Percentiles rank a stretch among this genome's conserved stretches.
phyloP scores from a whole-genome alignment of 1,284 basidiomycete species.

The Ceratobasidium papillatum region DNA sequence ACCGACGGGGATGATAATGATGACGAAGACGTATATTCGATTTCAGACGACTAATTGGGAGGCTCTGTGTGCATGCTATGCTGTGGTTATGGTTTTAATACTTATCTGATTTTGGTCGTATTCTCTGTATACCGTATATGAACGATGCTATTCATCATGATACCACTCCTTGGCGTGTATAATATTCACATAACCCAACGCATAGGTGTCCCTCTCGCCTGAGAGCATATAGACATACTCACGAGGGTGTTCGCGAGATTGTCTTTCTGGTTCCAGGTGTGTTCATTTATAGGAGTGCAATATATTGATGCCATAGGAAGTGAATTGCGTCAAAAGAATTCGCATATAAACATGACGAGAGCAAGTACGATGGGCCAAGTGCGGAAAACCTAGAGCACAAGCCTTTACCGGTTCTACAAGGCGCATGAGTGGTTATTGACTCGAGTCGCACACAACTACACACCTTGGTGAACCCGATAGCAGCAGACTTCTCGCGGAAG shows the following conservation, averaged over 20 bases:
- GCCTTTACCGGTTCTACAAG: constrained; percentile 45
- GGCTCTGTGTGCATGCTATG: neutral
- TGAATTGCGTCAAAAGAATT: constrained; percentile 33
- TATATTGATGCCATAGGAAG: constrained; percentile 27
- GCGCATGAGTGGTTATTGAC: neutral
- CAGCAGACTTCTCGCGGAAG: constrained; percentile 94
- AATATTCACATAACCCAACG: neutral
- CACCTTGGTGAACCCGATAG: constrained; percentile 95
- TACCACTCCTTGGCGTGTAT: neutral
- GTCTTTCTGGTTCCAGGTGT: neutral
- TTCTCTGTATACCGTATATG: neutral
- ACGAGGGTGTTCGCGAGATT: neutral
- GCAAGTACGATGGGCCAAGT: constrained; percentile 17
- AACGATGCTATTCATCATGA: neutral
- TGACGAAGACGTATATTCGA: constrained; percentile 30
- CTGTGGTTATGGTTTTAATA: constrained; percentile 1
- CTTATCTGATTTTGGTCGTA: constrained; percentile 13
- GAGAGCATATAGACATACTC: neutral
- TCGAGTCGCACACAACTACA: constrained; percentile 46
- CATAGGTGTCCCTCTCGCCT: neutral
- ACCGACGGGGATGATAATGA: constrained; percentile 39
- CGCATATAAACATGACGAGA: constrained; percentile 42
- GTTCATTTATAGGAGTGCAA: neutral
- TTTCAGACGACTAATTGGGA: constrained; percentile 21
- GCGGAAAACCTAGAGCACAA: neutral